Evolutionary conservation across 73 alveolate species (phyloP), one percentile per base, ranked within the genome.

Genomic region (Blepharisma stoltei): DNA sequence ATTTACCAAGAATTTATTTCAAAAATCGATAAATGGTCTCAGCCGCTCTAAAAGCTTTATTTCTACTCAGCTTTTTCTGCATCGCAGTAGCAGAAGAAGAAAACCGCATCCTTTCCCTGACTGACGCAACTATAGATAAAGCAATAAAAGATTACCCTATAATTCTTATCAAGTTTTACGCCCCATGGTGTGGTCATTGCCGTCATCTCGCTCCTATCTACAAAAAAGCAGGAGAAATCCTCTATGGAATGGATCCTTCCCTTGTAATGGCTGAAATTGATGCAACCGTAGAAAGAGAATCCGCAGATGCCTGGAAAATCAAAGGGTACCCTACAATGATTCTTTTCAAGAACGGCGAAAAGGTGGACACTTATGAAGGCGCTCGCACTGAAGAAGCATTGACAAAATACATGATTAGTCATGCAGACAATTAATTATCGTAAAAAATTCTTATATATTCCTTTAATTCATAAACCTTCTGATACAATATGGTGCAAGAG

Each of bases 81-180:
- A 32, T 32, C 3, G 41, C 41, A 32, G 41, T 32, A 32, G 41
- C 41, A 3, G 41, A 32, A 32, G 41, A 32, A 32, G 41, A 32
- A 32, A 32, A 32, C 41, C 41, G 41, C 41, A 32, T 32, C 41
- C 41, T 32, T 32, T 32, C 41, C 0, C 4, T 60, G 46, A 60
- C 73, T 60, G 73, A 60, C 73, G 45, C 14, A 1, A 60, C 37
- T 60, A 14, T 60, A 18, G 48, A 60, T 18, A 38, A 60, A 20
- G 73, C 73, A 14, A 14, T 60, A 8, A 38, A n/a, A 8, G 11
- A 18, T n/a, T 18, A 20, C 46, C 73, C 73, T 1, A 20, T 11
- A 9, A 14, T 60, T 25, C 70, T 83, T 54, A 77, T 83, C 44
- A 80, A 78, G 54, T 83, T 78, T 25, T 83, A 78, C 73, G 90